Percentiles rank a stretch among this genome's conserved stretches.
Evolutionary conservation across 768 basidiomycete genomes (phyloP).

Genomic region (Polyporus arcularius): DNA sequence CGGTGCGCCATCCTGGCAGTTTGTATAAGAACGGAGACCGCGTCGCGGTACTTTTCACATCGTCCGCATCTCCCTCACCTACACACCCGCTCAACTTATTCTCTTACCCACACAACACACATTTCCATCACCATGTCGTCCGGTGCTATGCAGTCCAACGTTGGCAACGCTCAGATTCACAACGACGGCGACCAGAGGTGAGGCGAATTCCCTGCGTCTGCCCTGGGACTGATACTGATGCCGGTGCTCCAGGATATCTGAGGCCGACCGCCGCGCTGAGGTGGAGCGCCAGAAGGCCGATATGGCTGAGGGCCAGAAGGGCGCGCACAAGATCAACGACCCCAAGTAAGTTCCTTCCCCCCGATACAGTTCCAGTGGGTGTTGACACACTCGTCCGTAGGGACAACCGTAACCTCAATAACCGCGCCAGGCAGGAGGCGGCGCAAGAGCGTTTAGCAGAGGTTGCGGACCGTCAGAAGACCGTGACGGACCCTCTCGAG

Average conservation of each 20-base stretch:
- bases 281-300: constrained; percentile 20
- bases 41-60: too few relatives aligned
- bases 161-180: constrained; percentile 50
- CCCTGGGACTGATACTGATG: background rate
- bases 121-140: constrained; percentile 19
- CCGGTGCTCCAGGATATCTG: background rate
- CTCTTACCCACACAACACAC: background rate
- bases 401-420: constrained; percentile 44
- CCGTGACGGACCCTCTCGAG: constrained; percentile 45
- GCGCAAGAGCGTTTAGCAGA: constrained; percentile 35
- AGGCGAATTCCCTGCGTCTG: background rate
- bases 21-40: background rate
- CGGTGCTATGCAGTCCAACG: constrained; percentile 50
- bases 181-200: constrained; percentile 51
- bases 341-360: constrained; percentile 35
- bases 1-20: constrained; percentile 3
- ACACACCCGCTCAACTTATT: background rate
- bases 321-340: constrained; percentile 43
- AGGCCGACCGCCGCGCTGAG: constrained; percentile 2
- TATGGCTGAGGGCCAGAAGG: constrained; percentile 34
- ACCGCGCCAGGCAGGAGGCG: constrained; percentile 32
- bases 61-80: background rate
- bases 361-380: background rate
- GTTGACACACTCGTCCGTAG: constrained; percentile 27
- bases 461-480: constrained; percentile 26